These are phyloP conservation scores for Juglanconis oblonga DNA, from an alignment of 2,329 filamentous ascomycete genomes.

Conservation along the genomic window DNA sequence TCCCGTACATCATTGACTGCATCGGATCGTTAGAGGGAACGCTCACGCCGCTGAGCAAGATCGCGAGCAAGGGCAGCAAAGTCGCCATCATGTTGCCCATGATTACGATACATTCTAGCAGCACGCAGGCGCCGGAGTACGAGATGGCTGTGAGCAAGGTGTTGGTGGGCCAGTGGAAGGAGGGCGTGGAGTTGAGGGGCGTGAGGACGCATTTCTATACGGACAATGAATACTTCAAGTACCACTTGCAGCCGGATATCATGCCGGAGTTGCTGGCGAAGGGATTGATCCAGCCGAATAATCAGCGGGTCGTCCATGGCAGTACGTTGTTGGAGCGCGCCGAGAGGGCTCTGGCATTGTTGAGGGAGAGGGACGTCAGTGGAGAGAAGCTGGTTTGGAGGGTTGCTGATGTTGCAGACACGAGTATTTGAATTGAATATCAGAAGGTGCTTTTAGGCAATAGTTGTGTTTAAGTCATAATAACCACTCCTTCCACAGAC, in stretches of 20 bases:
- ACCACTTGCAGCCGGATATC: constrained; percentile 53
- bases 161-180: constrained; percentile 42
- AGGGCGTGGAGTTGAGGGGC: constrained; percentile 50
- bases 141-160: constrained; percentile 47
- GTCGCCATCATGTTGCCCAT: constrained; percentile 61
- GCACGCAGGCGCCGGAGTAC: constrained; percentile 47
- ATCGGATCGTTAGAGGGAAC: constrained; percentile 49
- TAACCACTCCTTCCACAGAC: no score
- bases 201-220: constrained; percentile 55
- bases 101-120: constrained; percentile 50
- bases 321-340: constrained; percentile 38
- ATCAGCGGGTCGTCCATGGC: constrained; percentile 40
- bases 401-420: constrained; percentile 19
- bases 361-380: constrained; percentile 23
- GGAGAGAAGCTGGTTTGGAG: constrained; percentile 29
- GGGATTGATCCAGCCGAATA: constrained; percentile 39
- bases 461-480: no score
- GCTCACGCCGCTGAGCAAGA: constrained; percentile 44
- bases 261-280: constrained; percentile 45
- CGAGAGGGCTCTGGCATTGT: constrained; percentile 24
- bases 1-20: constrained; percentile 53
- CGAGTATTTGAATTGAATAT: no score
- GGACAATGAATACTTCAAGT: constrained; percentile 54
- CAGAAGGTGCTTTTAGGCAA: no score
- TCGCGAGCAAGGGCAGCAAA: constrained; percentile 46